Evolutionary conservation across 495 filamentous ascomycete genomes (phyloP).

Genomic region (Aspergillus leporis): DNA sequence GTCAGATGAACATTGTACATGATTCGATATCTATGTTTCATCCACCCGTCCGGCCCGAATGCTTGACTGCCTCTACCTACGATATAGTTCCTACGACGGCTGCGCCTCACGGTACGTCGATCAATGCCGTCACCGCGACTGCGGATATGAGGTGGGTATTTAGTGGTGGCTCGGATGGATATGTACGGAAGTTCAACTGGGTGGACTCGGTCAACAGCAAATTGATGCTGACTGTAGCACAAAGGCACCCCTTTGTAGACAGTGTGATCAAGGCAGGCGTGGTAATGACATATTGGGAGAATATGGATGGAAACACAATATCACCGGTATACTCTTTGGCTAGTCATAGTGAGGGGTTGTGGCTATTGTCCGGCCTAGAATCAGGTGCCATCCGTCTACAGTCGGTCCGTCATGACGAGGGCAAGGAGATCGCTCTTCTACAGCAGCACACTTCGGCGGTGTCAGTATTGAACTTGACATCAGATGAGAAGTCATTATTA

Average conservation of each 20-base stretch:
- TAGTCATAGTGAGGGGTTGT: constrained; percentile 83
- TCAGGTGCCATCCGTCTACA: constrained; percentile 92
- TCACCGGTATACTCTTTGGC: constrained; percentile 95
- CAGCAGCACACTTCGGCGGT: constrained; percentile 89
- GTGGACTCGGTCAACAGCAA: constrained; percentile 93
- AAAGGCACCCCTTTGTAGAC: constrained; percentile 96
- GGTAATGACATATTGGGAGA: constrained; percentile 96
- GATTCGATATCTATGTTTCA: constrained; percentile 46
- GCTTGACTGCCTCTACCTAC: constrained; percentile 78
- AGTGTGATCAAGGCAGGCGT: constrained; percentile 93
- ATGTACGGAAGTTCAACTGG: constrained; percentile 94
- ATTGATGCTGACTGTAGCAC: constrained; percentile 89
- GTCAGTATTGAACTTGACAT: constrained; percentile 77
- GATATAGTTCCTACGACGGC: constrained; percentile 97
- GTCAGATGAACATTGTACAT: constrained; percentile 31
- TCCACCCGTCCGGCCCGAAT: constrained; percentile 75
- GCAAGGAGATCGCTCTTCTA: constrained; percentile 78
- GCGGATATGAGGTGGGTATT: constrained; percentile 96
- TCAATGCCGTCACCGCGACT: constrained; percentile 89
- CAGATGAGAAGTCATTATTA: constrained; percentile 83
- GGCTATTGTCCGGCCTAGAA: constrained; percentile 87
- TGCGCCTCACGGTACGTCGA: constrained; percentile 90
- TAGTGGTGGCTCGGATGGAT: constrained; percentile 90
- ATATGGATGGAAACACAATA: constrained; percentile 58
- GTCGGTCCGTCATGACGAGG: constrained; percentile 92